A percentile compares a stretch with the other conserved stretches of the same genome.
phyloP scores from a whole-genome alignment of 805 yeast species.

The Kodamaea laetipori region DNA sequence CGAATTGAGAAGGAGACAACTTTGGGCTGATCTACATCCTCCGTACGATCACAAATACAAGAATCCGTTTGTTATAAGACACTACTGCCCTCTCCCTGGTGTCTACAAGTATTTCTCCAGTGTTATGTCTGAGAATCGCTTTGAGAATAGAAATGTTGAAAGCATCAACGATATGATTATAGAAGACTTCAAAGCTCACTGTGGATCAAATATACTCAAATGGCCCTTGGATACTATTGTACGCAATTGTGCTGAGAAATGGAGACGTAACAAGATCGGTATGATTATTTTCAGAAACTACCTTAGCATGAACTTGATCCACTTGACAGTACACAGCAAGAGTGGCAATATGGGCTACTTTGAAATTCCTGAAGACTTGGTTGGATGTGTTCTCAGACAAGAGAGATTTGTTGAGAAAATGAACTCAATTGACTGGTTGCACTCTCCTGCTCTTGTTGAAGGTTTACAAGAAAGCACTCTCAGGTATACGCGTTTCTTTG shows the following conservation, averaged over 20 bases:
- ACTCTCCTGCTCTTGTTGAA: constrained; percentile 8
- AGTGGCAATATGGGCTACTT: neutral
- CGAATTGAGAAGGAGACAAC: constrained; percentile 5
- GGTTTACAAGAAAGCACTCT: constrained; percentile 15
- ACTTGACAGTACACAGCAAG: constrained; percentile 10
- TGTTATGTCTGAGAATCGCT: constrained; percentile 7
- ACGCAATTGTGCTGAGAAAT: neutral
- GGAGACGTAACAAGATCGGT: neutral
- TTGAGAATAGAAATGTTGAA: neutral
- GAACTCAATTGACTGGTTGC: constrained; percentile 23
- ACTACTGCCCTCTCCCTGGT: constrained; percentile 14
- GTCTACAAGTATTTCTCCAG: constrained; percentile 13
- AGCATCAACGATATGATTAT: constrained; percentile 12
- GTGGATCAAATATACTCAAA: too few species aligned
- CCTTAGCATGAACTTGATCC: constrained; percentile 17
- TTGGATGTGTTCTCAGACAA: constrained; percentile 27
- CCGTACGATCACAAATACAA: too few species aligned
- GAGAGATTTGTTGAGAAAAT: constrained; percentile 24
- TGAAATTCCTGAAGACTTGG: constrained; percentile 25
- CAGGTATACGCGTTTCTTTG: constrained; percentile 23
- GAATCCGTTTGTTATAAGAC: too few species aligned
- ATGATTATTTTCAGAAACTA: constrained; percentile 13
- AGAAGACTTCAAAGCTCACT: neutral
- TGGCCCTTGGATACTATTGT: neutral
- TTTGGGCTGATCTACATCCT: constrained; percentile 1